Evolutionary conservation across 2,329 filamentous ascomycete species (phyloP).

Genomic region (Claviceps africana): DNA sequence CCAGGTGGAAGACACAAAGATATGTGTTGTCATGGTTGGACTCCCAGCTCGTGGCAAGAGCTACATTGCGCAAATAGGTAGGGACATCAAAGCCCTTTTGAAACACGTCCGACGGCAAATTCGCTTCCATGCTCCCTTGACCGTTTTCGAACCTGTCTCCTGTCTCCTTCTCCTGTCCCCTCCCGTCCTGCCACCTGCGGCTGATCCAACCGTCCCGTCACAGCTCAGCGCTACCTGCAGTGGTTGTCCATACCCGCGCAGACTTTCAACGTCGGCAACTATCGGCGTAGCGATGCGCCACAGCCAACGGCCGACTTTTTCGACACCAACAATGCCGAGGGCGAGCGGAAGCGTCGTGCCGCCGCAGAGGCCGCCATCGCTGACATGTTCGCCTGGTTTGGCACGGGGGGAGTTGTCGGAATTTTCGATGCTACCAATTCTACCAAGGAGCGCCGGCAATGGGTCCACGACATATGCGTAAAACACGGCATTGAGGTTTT

Average conservation of each 20-base stretch:
- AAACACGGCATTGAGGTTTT: conserved; percentile 73
- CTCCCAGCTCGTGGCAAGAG: conserved; percentile 92
- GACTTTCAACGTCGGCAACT: conserved; percentile 95
- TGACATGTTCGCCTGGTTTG: conserved; percentile 93
- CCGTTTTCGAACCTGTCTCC: not conserved
- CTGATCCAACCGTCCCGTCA: conserved; percentile 5
- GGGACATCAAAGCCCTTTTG: conserved; percentile 10
- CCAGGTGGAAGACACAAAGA: conserved; percentile 88
- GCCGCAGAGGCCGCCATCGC: conserved; percentile 83
- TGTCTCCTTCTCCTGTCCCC: not conserved
- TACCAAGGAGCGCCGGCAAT: conserved; percentile 75
- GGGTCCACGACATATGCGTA: conserved; percentile 73
- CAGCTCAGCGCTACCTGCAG: conserved; percentile 83
- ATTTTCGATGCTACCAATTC: conserved; percentile 96
- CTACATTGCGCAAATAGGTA: conserved; percentile 94
- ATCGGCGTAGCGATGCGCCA: conserved; percentile 78
- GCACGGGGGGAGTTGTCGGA: conserved; percentile 65
- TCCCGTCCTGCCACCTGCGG: not conserved
- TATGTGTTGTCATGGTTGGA: conserved; percentile 98
- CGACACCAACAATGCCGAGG: conserved; percentile 77
- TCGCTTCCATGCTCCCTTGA: not conserved
- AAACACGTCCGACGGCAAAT: not conserved
- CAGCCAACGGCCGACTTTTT: conserved; percentile 93
- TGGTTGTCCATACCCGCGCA: conserved; percentile 92
- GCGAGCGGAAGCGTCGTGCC: conserved; percentile 73